Evolutionary conservation across 164 flowering plant species (phyloP), one percentile per base, ranked within the genome.

Genomic region (Euptelea pleiosperma): DNA sequence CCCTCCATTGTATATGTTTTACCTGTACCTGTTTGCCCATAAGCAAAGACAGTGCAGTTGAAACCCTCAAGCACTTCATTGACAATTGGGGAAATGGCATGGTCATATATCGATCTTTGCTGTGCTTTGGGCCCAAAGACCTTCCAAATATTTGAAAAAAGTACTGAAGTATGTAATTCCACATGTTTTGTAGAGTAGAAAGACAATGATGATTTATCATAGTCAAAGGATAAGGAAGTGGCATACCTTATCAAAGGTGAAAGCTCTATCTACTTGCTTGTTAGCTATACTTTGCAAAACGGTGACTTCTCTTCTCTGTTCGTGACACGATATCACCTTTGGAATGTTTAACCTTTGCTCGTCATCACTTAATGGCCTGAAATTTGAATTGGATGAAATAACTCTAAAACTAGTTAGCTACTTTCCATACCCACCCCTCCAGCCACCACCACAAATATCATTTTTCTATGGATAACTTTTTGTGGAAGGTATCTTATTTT

Each of bases 1-100:
- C 95, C 96, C 63, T 86, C 96, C 96, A 86, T 89, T 33, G 96
- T 89, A 46, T 89, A 89, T n/a, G 92, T 87, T 77, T 86, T 89
- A 8, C 96, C 94, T 1, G 91, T 86, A 41, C 96, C 94, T 12
- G 95, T 87, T 64, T 87, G 97, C 26, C 96, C 96, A 65, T 87
- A 84, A 1, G 96, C 97, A 74, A 87, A 91, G 40, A 87, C 79
- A 16, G 93, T 86, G 74, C 93, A 87, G 60, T 86, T 87, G 70
- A 81, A 87, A 9, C 97, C 95, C 18, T 84, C 93, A 15, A 86
- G 82, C 42, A 87, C 91, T 73, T 91, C 91, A 65, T 75, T 70
- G n/a, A 90, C 95, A 54, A 87, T 81, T 0, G 95, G 90, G 24
- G 74, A 58, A 40, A 90, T 66, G 6, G 95, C 95, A 70, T 90